These are phyloP conservation scores for Cercospora nicotianae DNA, from an alignment of 2,329 filamentous ascomycete genomes.

Conservation along the genomic window DNA sequence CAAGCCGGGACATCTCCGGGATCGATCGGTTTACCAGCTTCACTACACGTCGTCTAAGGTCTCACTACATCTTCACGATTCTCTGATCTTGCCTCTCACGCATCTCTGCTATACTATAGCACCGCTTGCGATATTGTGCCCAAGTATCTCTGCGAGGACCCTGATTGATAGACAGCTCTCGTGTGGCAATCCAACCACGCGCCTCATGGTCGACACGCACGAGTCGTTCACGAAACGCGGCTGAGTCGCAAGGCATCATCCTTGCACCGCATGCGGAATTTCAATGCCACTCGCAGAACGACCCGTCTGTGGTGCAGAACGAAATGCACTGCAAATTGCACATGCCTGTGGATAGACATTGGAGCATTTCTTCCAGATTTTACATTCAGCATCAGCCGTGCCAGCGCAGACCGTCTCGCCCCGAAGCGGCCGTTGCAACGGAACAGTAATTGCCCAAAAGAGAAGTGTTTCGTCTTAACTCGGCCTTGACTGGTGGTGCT, in stretches of 20 bases:
- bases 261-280: background rate
- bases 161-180: background rate
- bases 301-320: background rate
- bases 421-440: background rate
- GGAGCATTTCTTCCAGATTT: background rate
- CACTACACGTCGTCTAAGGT: background rate
- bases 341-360: background rate
- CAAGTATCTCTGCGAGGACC: background rate
- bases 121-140: background rate
- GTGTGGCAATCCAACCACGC: background rate
- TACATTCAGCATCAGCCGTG: background rate
- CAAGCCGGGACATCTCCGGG: background rate
- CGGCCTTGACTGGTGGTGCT: background rate
- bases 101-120: background rate
- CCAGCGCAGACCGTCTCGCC: background rate
- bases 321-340: background rate
- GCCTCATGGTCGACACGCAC: background rate
- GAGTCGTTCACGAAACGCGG: slow-evolving; percentile 5
- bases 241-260: slow-evolving; percentile 9
- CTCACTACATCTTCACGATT: background rate
- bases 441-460: background rate
- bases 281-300: background rate
- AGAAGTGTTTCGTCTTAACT: background rate
- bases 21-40: background rate
- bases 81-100: background rate